Conservation (phyloP, 2,329 filamentous ascomycete genomes). For the Dothistroma septosporum region DNA sequence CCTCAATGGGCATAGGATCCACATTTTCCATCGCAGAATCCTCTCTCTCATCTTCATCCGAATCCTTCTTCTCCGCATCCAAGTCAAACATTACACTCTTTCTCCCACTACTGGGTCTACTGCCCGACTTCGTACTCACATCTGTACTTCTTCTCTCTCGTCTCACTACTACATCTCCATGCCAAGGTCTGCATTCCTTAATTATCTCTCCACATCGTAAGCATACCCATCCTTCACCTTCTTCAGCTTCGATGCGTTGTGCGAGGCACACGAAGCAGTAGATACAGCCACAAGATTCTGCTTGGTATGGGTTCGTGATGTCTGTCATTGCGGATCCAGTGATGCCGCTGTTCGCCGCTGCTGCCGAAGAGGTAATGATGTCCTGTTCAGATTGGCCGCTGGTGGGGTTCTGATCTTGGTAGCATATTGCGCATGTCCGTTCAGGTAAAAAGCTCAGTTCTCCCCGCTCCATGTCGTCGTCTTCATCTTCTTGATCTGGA, state of each 20-base stretch:
- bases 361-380: conserved; percentile 57
- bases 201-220: conserved; percentile 80
- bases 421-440: conserved; percentile 93
- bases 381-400: conserved; percentile 64
- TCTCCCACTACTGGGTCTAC: conserved; percentile 11
- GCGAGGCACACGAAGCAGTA: conserved; percentile 98
- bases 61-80: conserved; percentile 21
- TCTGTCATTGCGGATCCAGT: conserved; percentile 86
- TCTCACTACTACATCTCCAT: conserved; percentile 68
- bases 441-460: conserved; percentile 85
- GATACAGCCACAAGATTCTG: conserved; percentile 80
- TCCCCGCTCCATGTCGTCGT: conserved; percentile 44
- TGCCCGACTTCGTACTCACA: conserved; percentile 10
- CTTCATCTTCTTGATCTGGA: conserved; percentile 44
- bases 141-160: conserved; percentile 11
- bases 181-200: conserved; percentile 85
- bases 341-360: conserved; percentile 58
- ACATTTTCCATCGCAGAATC: conserved; percentile 19
- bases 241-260: conserved; percentile 81
- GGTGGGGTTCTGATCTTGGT: conserved; percentile 80
- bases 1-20: conserved; percentile 31
- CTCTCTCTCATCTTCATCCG: conserved; percentile 16
- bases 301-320: conserved; percentile 93
- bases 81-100: conserved; percentile 32
- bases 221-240: conserved; percentile 91